phyloP scores from a whole-genome alignment of 2,329 filamentous ascomycete species.

The Graphiopsis chlorocephala region DNA sequence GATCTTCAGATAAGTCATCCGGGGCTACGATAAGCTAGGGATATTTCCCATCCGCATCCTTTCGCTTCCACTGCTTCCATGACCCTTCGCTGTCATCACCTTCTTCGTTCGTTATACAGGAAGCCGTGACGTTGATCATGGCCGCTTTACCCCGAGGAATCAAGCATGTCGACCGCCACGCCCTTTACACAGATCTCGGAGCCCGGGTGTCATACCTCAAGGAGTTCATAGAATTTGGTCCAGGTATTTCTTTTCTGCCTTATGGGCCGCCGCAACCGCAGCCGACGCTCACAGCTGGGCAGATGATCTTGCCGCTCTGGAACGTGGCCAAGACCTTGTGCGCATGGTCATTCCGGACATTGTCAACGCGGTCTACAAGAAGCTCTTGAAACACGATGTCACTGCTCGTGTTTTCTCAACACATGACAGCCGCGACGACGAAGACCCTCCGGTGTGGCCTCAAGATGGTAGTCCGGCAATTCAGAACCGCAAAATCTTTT shows the following conservation, averaged over 20 bases:
- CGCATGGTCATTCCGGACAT: conserved; percentile 78
- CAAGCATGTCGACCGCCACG: conserved; percentile 66
- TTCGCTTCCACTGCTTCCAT: background rate
- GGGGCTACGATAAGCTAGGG: conserved; percentile 7
- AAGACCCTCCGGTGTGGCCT: conserved; percentile 61
- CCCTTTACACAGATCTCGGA: conserved; percentile 69
- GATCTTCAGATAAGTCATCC: conserved; percentile 5
- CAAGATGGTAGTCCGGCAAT: conserved; percentile 72
- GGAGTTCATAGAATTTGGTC: conserved; percentile 68
- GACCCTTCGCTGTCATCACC: background rate
- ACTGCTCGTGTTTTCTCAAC: conserved; percentile 73
- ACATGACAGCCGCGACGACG: conserved; percentile 60
- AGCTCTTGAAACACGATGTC: conserved; percentile 76
- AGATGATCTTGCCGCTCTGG: conserved; percentile 72
- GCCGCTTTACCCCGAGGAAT: conserved; percentile 26
- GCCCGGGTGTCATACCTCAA: conserved; percentile 70
- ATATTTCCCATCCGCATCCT: conserved; percentile 3
- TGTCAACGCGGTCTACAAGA: conserved; percentile 81
- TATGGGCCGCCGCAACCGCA: background rate
- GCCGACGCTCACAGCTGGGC: conserved; percentile 20
- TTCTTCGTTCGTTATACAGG: background rate
- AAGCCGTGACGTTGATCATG: conserved; percentile 8
- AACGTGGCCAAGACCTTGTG: conserved; percentile 70
- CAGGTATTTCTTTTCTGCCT: conserved; percentile 17
- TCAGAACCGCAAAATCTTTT: conserved; percentile 72